Percentiles rank a stretch among this genome's conserved stretches.
These are phyloP conservation scores for Dryas octopetala DNA, from an alignment of 306 rosid genomes.

Conservation along the genomic window DNA sequence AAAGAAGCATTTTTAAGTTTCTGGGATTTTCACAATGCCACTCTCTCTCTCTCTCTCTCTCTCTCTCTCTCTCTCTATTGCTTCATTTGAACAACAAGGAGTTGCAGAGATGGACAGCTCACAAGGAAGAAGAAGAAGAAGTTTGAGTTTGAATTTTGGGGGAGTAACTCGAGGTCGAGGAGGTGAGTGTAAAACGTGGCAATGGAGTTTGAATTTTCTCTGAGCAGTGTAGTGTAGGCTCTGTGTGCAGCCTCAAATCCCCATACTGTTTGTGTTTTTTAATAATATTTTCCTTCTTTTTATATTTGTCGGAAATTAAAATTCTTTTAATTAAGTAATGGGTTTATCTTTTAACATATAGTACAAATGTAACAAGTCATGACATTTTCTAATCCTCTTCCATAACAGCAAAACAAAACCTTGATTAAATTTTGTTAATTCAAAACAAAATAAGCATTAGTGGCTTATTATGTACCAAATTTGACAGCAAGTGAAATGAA, in stretches of 20 bases:
- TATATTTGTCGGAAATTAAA: background rate
- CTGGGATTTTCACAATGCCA: background rate
- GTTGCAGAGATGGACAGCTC: background rate
- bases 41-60: background rate
- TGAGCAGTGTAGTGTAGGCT: conserved; percentile 2
- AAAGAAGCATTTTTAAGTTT: conserved; percentile 16
- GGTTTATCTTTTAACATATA: no score
- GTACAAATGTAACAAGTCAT: no score
- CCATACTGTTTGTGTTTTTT: background rate
- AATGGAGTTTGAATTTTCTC: conserved; percentile 39
- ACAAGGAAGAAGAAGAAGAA: background rate
- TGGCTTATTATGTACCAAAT: no score
- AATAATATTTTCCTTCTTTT: background rate
- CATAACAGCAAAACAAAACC: background rate
- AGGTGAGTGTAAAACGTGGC: conserved; percentile 16
- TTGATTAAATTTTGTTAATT: background rate
- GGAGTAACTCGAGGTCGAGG: conserved; percentile 61
- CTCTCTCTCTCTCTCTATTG: background rate
- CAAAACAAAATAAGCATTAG: no score
- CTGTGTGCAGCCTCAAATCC: background rate
- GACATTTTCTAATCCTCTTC: background rate
- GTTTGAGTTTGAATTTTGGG: conserved; percentile 26
- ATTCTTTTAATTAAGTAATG: no score
- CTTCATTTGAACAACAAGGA: conserved; percentile 14
- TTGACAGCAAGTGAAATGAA: no score